These are phyloP conservation scores for Proliferodiscus dingleyae DNA, from an alignment of 2,329 filamentous ascomycete species.

Conservation along the genomic window DNA sequence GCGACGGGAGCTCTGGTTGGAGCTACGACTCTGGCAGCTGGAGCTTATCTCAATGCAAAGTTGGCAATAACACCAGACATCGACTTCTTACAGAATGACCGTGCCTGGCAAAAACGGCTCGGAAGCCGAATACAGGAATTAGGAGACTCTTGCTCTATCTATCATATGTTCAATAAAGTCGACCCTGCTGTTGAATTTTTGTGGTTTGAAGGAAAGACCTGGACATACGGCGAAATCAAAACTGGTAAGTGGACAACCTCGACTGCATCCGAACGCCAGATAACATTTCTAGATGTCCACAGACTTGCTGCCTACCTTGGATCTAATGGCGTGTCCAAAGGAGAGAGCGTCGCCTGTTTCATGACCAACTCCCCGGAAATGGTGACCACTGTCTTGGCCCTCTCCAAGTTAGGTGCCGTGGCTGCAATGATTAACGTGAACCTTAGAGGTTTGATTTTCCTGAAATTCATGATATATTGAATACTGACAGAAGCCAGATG, in stretches of 20 bases:
- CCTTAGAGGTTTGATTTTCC: slow-evolving; percentile 34
- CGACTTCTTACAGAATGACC: slow-evolving; percentile 31
- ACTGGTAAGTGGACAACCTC: slow-evolving; percentile 30
- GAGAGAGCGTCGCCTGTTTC: slow-evolving; percentile 42
- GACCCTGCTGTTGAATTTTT: slow-evolving; percentile 37
- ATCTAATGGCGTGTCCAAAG: slow-evolving; percentile 32
- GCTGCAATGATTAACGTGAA: slow-evolving; percentile 43
- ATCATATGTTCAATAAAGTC: slow-evolving; percentile 38
- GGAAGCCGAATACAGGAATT: slow-evolving; percentile 33
- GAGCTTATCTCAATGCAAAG: slow-evolving; percentile 41
- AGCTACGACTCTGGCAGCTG: slow-evolving; percentile 26
- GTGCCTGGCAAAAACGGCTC: slow-evolving; percentile 32
- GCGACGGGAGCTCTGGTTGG: slow-evolving; percentile 11
- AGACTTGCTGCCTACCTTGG: slow-evolving; percentile 39
- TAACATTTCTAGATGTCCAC: slow-evolving; percentile 35
- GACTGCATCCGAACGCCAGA: neutral
- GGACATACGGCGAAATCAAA: slow-evolving; percentile 42
- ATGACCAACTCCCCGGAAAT: slow-evolving; percentile 46
- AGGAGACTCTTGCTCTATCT: slow-evolving; percentile 37
- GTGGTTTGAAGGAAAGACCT: slow-evolving; percentile 44
- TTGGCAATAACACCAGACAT: slow-evolving; percentile 38
- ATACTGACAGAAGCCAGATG: slow-evolving; percentile 28
- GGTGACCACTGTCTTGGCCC: slow-evolving; percentile 38
- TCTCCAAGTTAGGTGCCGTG: slow-evolving; percentile 42
- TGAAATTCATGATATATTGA: neutral